Conservation (phyloP, 2,329 filamentous ascomycete species). For the Ceratocystis albifundus region DNA sequence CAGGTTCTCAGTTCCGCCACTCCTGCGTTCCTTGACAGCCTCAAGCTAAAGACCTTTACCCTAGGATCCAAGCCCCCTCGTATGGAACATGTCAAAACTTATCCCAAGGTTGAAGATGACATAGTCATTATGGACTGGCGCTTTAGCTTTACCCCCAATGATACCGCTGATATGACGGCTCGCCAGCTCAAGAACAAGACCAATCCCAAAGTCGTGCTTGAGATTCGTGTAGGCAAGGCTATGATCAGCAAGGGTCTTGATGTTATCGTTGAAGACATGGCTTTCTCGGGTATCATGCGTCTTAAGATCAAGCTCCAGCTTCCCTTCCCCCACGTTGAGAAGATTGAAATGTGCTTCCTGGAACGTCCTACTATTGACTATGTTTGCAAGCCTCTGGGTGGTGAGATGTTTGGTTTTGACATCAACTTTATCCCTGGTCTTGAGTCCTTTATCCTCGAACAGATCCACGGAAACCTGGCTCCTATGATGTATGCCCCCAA, state of each 20-base stretch:
- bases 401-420: conserved; percentile 90
- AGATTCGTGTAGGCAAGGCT: conserved; percentile 88
- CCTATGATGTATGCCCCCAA: conserved; percentile 99
- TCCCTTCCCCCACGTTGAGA: conserved; percentile 88
- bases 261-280: conserved; percentile 96
- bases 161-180: conserved; percentile 79
- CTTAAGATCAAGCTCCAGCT: conserved; percentile 97
- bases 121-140: conserved; percentile 99
- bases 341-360: conserved; percentile 88
- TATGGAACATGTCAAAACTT: conserved; percentile 96
- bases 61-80: conserved; percentile 90
- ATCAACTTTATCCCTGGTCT: conserved; percentile 98
- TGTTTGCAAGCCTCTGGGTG: conserved; percentile 92
- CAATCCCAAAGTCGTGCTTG: conserved; percentile 91
- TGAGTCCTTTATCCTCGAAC: conserved; percentile 85
- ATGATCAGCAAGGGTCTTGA: conserved; percentile 95
- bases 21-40: conserved; percentile 81
- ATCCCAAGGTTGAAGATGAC: conserved; percentile 89
- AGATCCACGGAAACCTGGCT: conserved; percentile 83
- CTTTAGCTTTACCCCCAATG: conserved; percentile 97
- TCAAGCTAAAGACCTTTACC: conserved; percentile 87
- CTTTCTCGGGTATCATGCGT: conserved; percentile 89
- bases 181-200: conserved; percentile 89
- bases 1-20: conserved; percentile 90
- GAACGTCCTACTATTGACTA: conserved; percentile 86